Evolutionary conservation across 2,329 filamentous ascomycete genomes (phyloP).

Genomic region (Phialocephala sp.): DNA sequence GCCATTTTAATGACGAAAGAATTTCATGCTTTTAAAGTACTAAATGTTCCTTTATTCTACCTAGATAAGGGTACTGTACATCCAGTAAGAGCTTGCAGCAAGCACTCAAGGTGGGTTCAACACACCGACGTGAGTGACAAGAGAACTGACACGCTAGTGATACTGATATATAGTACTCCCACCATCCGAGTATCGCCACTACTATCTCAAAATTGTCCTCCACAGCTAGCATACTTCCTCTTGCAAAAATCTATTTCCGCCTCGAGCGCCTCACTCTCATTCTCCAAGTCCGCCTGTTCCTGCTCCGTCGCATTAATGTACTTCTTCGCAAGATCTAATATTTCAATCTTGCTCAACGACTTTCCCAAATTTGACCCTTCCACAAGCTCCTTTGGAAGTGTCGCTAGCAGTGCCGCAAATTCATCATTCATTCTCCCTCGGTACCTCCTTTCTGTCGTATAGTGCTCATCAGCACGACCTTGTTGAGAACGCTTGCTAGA

Average conservation of each 20-base stretch:
- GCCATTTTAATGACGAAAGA: too few relatives aligned
- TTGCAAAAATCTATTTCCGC: background rate
- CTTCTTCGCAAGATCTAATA: conserved; percentile 1
- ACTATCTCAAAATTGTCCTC: background rate
- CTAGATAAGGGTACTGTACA: too few relatives aligned
- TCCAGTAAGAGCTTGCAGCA: too few relatives aligned
- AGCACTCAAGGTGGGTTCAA: too few relatives aligned
- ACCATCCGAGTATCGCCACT: background rate
- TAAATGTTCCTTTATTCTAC: too few relatives aligned
- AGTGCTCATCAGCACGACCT: background rate
- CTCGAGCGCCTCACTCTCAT: background rate
- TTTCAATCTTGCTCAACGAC: conserved; percentile 3
- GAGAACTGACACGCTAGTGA: too few relatives aligned
- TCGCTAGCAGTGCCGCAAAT: background rate
- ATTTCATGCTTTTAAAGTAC: too few relatives aligned
- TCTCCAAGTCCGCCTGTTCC: background rate
- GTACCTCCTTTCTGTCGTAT: background rate
- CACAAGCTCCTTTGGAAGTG: background rate
- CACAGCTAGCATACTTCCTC: background rate
- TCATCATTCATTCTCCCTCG: conserved; percentile 6
- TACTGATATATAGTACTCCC: background rate
- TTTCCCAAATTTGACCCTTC: background rate
- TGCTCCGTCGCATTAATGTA: background rate
- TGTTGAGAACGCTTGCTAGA: background rate
- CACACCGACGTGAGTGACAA: too few relatives aligned